Percentiles rank a stretch among this genome's conserved stretches.
Conservation (phyloP, 2,329 filamentous ascomycete species). For the Xylariaceae sp. region DNA sequence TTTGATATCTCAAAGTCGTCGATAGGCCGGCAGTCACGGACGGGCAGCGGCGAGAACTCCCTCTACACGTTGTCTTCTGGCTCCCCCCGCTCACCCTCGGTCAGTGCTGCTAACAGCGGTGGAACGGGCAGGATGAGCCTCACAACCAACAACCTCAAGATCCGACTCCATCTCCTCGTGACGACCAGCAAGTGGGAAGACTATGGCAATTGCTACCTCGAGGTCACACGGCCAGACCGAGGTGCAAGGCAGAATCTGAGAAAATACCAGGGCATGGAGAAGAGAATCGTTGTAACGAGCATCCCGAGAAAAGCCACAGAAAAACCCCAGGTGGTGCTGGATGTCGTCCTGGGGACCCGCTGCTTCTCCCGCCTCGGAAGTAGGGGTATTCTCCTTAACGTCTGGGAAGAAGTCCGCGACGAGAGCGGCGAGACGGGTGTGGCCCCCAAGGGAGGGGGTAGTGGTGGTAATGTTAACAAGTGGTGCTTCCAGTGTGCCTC, state of each 20-base stretch:
- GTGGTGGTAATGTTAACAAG: conserved; percentile 51
- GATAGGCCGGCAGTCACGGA: conserved; percentile 54
- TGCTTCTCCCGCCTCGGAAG: conserved; percentile 80
- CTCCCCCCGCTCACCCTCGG: conserved; percentile 52
- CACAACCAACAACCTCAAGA: conserved; percentile 74
- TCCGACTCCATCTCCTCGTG: conserved; percentile 78
- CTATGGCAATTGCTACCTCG: conserved; percentile 76
- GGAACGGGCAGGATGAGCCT: conserved; percentile 45
- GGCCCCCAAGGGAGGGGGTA: conserved; percentile 46
- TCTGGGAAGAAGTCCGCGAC: conserved; percentile 73
- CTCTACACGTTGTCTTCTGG: conserved; percentile 54
- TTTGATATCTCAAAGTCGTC: conserved; percentile 83
- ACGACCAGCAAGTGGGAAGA: conserved; percentile 81
- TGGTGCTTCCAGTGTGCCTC: conserved; percentile 59
- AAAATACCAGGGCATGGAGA: conserved; percentile 65
- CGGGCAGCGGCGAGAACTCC: conserved; percentile 50
- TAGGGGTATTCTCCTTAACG: conserved; percentile 80
- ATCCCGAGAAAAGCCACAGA: conserved; percentile 59
- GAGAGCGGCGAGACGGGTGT: conserved; percentile 51
- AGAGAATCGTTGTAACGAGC: conserved; percentile 74
- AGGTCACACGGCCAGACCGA: conserved; percentile 69
- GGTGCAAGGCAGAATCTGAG: conserved; percentile 54
- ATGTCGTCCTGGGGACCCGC: conserved; percentile 77
- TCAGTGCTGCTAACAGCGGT: conserved; percentile 48
- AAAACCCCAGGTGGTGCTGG: conserved; percentile 54